Conservation (phyloP, 306 rosid genomes). For the Sicyos edulis region DNA sequence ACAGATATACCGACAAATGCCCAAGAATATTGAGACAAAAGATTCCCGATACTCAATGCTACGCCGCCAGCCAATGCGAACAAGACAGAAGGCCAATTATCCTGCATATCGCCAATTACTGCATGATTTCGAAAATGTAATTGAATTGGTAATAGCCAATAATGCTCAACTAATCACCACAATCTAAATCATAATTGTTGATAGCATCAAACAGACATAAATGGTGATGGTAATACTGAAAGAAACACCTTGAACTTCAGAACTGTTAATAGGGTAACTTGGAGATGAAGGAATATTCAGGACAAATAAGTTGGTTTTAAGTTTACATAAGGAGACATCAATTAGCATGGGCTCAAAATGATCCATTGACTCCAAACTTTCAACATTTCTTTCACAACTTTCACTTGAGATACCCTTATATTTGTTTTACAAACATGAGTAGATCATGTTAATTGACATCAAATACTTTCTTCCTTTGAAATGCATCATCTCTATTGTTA, state of each 20-base stretch:
- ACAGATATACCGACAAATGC: slow-evolving; percentile 86
- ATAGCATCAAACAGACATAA: background rate
- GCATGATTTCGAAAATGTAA: background rate
- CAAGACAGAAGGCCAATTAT: slow-evolving; percentile 72
- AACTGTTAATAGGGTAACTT: background rate
- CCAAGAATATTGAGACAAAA: slow-evolving; percentile 76
- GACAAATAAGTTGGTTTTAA: background rate
- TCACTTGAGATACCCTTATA: background rate
- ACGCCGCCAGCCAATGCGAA: slow-evolving; percentile 84
- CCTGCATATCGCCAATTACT: slow-evolving; percentile 34
- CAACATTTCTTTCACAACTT: background rate
- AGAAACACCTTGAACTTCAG: background rate
- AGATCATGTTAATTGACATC: too few relatives aligned
- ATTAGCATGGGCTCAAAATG: background rate
- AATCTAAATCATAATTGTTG: background rate
- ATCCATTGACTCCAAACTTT: background rate
- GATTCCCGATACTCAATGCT: slow-evolving; percentile 71
- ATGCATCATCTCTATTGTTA: background rate
- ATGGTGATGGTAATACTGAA: background rate
- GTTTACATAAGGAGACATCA: background rate
- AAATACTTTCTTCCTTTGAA: too few relatives aligned
- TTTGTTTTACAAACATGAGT: too few relatives aligned
- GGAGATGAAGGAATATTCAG: background rate
- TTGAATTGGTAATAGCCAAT: background rate
- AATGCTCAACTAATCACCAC: background rate